Base-by-base conservation (phyloP, 108 stramenopile species). In the Cyclostephanos invisitatus region DNA sequence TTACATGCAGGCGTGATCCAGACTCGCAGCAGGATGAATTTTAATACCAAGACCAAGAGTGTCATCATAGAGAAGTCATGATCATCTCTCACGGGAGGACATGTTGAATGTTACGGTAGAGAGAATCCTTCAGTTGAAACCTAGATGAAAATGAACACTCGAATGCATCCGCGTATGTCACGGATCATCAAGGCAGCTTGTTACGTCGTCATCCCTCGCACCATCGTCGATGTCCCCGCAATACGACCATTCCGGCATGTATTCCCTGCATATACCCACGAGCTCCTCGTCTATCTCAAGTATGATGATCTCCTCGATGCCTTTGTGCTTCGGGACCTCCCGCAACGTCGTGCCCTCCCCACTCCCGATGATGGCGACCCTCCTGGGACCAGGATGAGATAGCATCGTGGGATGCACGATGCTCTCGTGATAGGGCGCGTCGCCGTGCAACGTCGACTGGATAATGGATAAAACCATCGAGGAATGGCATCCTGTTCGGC, bases 401-500 rank as follows among this genome's bases (percentile, higher is more conserved):
- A 98, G 77, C 88, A 98, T 87, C 5, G 89, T 91, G 15, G 98
- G 98, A 80, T 98, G 98, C 5, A 98, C 97, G 38, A 97, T 75
- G 17, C 83, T 62, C 77, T 98, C 98, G 75, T 98, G 98, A 69
- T 97, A 97, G 27, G 93, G 79, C 55, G 81, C 83, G 70, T 97
- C 95, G 11, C 83, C 85, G 37, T 70, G 72, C 15, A 66, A 46
- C 5, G 82, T 81, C 15, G 86, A 86, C 68, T 91, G 90, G 36
- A 89, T 61, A 10, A 91, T 82, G 90, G 36, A 89, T 61, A 10
- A 91, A 80, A 25, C 87, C 87, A 55, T 91, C 88, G 20, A 95
- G 55, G 65, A 80, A 93, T 8, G 89, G 54, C 24, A 78, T 69
- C 11, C 84, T 70, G 69, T 89, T 84, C n/a, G n/a, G n/a, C n/a